phyloP scores from a whole-genome alignment of 129 eudicot genomes.

The Chrysanthemum makinoi region DNA sequence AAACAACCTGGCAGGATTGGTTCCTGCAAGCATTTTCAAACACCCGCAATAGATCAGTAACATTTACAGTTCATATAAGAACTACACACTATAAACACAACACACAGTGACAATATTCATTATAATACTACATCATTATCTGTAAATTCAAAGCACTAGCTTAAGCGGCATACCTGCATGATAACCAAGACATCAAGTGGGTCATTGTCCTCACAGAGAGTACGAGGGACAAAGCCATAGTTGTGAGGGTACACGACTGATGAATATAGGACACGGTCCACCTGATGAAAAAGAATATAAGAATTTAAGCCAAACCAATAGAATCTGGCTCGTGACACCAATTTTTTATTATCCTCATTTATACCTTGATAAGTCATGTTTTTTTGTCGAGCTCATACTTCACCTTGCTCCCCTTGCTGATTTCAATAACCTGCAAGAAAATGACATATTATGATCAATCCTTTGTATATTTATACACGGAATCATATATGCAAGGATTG shows the following conservation, averaged over 20 bases:
- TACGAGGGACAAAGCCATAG: constrained; percentile 95
- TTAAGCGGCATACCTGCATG: constrained; percentile 67
- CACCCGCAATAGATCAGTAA: constrained; percentile 3
- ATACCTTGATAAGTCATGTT: constrained; percentile 92
- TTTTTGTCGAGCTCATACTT: constrained; percentile 96
- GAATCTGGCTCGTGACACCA: constrained; percentile 7
- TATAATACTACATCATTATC: not conserved
- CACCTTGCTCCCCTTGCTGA: constrained; percentile 92
- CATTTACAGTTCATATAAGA: not conserved
- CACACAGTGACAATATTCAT: constrained; percentile 10
- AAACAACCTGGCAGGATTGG: constrained; percentile 97
- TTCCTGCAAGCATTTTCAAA: constrained; percentile 51
- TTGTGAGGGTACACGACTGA: constrained; percentile 97
- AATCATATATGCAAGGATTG: not conserved
- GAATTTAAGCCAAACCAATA: constrained; percentile 6
- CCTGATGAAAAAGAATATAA: constrained; percentile 44
- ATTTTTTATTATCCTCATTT: constrained; percentile 4
- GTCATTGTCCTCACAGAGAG: constrained; percentile 94
- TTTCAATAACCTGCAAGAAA: constrained; percentile 82
- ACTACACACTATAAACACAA: not conserved
- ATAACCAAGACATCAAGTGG: constrained; percentile 94
- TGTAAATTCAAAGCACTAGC: not conserved
- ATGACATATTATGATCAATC: constrained; percentile 9
- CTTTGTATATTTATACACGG: not conserved
- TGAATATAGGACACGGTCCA: constrained; percentile 93